Percentiles rank a stretch among this genome's conserved stretches.
These are phyloP conservation scores for Ceriops decandra DNA, from an alignment of 345 rosid genomes.

Conservation along the genomic window DNA sequence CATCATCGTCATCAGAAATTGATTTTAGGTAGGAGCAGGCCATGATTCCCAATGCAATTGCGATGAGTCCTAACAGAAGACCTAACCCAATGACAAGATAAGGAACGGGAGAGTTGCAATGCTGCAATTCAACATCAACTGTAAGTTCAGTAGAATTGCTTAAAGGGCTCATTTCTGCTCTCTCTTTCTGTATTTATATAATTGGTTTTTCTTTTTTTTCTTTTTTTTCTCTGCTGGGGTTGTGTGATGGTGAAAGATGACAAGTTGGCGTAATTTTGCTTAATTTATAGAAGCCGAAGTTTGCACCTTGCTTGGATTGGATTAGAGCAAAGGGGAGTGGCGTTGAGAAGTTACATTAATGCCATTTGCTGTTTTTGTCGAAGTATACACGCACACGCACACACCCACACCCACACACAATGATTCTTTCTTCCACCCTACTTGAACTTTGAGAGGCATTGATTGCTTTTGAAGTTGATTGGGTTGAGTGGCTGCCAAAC, in stretches of 20 bases:
- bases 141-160: background rate
- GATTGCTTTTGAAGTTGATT: background rate
- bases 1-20: background rate
- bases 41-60: background rate
- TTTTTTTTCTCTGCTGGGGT: too few species aligned
- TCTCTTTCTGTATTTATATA: background rate
- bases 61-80: background rate
- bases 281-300: background rate
- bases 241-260: background rate
- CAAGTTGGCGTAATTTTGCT: background rate
- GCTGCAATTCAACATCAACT: background rate
- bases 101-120: background rate
- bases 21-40: conserved; percentile 2
- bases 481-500: background rate
- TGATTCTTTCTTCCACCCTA: conserved; percentile 1
- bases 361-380: background rate
- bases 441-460: background rate
- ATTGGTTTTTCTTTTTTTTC: too few species aligned
- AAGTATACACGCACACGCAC: background rate
- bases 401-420: too few species aligned
- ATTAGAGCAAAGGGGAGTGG: background rate
- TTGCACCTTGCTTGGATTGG: background rate
- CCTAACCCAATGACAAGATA: background rate
- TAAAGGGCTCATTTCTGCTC: background rate
- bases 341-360: background rate